Conservation (phyloP, 345 rosid species). For the Erodium maritimum region DNA sequence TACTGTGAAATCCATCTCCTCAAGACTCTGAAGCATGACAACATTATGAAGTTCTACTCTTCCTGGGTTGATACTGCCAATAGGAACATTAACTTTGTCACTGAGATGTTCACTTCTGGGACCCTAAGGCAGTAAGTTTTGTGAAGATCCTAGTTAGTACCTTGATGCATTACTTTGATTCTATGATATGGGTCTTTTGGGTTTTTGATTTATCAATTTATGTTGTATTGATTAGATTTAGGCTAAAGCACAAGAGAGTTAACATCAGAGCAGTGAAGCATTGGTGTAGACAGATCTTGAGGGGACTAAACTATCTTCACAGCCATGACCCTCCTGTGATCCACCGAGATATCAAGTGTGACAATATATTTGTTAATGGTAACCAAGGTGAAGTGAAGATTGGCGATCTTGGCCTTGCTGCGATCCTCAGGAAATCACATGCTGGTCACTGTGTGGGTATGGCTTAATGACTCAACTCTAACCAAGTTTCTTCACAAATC, state of each 20-base stretch:
- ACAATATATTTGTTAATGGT: slow-evolving; percentile 84
- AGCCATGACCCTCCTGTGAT: slow-evolving; percentile 86
- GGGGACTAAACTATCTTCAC: slow-evolving; percentile 74
- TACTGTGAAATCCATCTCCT: slow-evolving; percentile 93
- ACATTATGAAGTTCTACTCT: slow-evolving; percentile 86
- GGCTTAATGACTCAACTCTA: slow-evolving; percentile 4
- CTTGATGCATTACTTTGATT: not conserved
- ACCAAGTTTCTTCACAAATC: not conserved
- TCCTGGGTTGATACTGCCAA: slow-evolving; percentile 88
- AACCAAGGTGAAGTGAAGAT: slow-evolving; percentile 92
- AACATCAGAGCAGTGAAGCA: slow-evolving; percentile 82
- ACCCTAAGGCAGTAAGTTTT: slow-evolving; percentile 82
- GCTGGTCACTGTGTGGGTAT: slow-evolving; percentile 94
- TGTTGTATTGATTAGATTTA: slow-evolving; percentile 31
- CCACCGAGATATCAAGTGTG: slow-evolving; percentile 95
- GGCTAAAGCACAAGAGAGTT: slow-evolving; percentile 78
- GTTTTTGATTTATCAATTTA: not conserved
- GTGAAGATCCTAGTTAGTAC: not conserved
- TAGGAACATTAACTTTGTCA: slow-evolving; percentile 85
- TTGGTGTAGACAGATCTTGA: slow-evolving; percentile 92
- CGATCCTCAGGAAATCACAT: slow-evolving; percentile 68
- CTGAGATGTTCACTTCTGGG: slow-evolving; percentile 94
- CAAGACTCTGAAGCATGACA: slow-evolving; percentile 76
- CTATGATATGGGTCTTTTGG: not conserved
- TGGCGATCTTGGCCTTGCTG: slow-evolving; percentile 92